These are phyloP conservation scores for Cystobasidiopsis lactophilus DNA, from an alignment of 768 basidiomycete species.

Conservation along the genomic window DNA sequence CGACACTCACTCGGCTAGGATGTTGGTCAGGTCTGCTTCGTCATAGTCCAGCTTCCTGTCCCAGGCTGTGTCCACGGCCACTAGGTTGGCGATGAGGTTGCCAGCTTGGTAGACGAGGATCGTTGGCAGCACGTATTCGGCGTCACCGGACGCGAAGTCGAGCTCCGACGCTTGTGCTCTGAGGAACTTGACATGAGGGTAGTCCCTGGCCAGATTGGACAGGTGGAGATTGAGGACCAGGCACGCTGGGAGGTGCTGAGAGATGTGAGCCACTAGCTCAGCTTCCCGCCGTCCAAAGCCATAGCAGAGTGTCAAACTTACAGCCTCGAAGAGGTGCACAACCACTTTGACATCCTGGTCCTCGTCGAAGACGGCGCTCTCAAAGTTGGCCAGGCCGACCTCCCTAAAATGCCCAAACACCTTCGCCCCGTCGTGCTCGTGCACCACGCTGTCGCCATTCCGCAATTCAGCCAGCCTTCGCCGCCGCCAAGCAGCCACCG, in stretches of 20 bases:
- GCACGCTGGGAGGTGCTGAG: slow-evolving; percentile 14
- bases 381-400: slow-evolving; percentile 14
- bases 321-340: slow-evolving; percentile 18
- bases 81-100: slow-evolving; percentile 14
- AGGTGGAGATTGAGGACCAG: slow-evolving; percentile 17
- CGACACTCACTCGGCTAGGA: neutral
- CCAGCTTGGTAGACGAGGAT: slow-evolving; percentile 18
- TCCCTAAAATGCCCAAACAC: slow-evolving; percentile 19
- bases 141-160: slow-evolving; percentile 17
- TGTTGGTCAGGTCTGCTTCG: slow-evolving; percentile 1
- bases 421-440: neutral
- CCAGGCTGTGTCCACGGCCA: slow-evolving; percentile 14
- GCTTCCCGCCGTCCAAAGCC: neutral
- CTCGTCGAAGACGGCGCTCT: slow-evolving; percentile 18
- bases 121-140: slow-evolving; percentile 19
- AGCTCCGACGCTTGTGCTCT: slow-evolving; percentile 13
- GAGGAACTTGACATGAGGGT: slow-evolving; percentile 20
- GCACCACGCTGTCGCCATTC: slow-evolving; percentile 6
- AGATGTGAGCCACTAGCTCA: neutral
- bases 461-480: slow-evolving; percentile 14
- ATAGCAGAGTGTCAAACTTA: no score
- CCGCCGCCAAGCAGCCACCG: slow-evolving; percentile 3
- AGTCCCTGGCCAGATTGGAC: slow-evolving; percentile 12
- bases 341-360: slow-evolving; percentile 11
- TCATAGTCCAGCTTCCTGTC: slow-evolving; percentile 3